Base-by-base conservation (phyloP, 805 yeast species). In the Candida odintsovae region DNA sequence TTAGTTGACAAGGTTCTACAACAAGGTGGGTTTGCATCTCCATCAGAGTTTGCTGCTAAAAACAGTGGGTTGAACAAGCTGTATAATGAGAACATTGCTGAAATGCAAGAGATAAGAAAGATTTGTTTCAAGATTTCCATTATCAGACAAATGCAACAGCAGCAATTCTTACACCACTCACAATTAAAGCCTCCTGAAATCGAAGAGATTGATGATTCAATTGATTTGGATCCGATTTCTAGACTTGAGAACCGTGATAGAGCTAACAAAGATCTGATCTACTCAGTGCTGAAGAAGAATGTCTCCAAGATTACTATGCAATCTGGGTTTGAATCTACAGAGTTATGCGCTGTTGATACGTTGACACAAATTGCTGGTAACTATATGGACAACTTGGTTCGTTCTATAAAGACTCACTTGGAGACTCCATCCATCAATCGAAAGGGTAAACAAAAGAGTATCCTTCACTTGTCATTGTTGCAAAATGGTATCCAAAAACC, bases 101-200 rank as follows among this genome's bases (percentile, higher is more conserved):
- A 84, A 52, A 87, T 94, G 73, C 97, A 92, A 67, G 89, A 89
- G 55, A 86, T 94, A 31, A 72, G 99, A 48, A 86, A 83, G 52
- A 73, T 88, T 4, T 90, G 97, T 62, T 86, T 89, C 67, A 90
- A 90, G 63, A 87, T 94, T 19, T 82, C 92, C 5, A 69, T 90
- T 42, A 87, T 94, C 48, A 73, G 96, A 53, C 90, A 90, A 59
- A 84, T 94, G 84, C 98, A 94, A 65, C 85, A 85, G 18, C 87
- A 84, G 43, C 83, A 80, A 49, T 82, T 80, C 63, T 69, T 85
- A 42, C 92, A 85, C 58, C 84, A 83, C 43, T 75, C 89, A 0
- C 92, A 84, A 56, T 70, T 82, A 73, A 77, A 77, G 51, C 78
- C 83, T 13, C 92, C 92, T 5, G 83, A 76, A 47, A 73, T 83